Evolutionary conservation across 257 asterid species (phyloP), one percentile per base, ranked within the genome.

Genomic region (Henckelia pumila): DNA sequence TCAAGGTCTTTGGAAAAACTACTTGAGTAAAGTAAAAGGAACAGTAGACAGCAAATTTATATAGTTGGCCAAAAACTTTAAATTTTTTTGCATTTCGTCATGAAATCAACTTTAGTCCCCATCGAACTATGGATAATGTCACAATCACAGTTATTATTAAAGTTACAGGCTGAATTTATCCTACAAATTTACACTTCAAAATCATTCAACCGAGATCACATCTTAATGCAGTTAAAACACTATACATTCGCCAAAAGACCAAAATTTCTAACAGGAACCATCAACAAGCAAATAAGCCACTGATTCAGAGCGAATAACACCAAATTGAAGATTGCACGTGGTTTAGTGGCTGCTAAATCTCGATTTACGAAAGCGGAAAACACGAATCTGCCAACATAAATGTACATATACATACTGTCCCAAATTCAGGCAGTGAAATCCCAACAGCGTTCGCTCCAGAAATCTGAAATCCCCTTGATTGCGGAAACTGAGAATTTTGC

Each of bases 341-440:
- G 5, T 29, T 47, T 4, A 32, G 59, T n/a, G 44, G 49, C 11
- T 49, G 17, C 56, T 14, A 29, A 50, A 64, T 52, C 37, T 10
- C 10, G 22, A 65, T 65, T 4, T 29, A 33, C 13, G 2, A 25
- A 67, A 56, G 6, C 16, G 33, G 37, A 25, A 35, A 32, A 67
- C 28, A n/a, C 1, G 35, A 56, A 64, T 3, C 6, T 37, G 61
- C 57, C 25, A 32, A 71, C 20, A 50, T 23, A 8, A 8, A 16
- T 4, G 19, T 4, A 68, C 11, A 25, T 3, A 40, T 56, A 63
- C 71, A 23, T 68, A 63, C 77, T 61, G 5, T 44, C n/a, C 32
- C 17, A 30, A 71, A 29, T 68, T 66, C 64, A 69, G 73, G 35
- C 22, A 20, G 56, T 49, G 21, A 40, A 21, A 66, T 71, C 61